phyloP scores from a whole-genome alignment of 2,329 filamentous ascomycete genomes.

The Paracoccidioides lutzii region DNA sequence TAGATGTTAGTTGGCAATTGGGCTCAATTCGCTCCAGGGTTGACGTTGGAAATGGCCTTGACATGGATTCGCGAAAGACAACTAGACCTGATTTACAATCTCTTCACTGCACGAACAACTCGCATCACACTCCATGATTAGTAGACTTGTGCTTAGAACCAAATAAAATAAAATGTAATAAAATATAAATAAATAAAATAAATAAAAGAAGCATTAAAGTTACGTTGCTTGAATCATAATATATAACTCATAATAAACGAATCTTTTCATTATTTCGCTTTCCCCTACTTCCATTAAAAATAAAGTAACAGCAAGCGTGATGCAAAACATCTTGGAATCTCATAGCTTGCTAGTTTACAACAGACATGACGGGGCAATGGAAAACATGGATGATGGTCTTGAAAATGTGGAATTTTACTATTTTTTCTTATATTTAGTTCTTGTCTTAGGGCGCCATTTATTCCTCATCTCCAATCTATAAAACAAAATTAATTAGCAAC shows the following conservation, averaged over 20 bases:
- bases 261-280: neutral
- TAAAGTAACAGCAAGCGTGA: neutral
- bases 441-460: conserved; percentile 19
- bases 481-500: conserved; percentile 22
- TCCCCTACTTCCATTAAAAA: conserved; percentile 1
- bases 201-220: too few species aligned
- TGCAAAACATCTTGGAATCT: neutral
- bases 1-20: too few species aligned
- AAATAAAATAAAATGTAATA: too few species aligned
- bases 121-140: too few species aligned
- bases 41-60: too few species aligned
- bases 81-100: too few species aligned
- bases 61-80: too few species aligned
- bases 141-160: too few species aligned
- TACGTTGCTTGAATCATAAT: neutral
- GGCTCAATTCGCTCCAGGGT: too few species aligned
- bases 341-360: neutral
- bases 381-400: neutral
- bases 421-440: neutral
- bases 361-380: neutral
- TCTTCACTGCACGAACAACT: too few species aligned
- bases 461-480: conserved; percentile 51
- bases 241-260: neutral
- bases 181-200: too few species aligned
- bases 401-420: neutral